A percentile compares a stretch with the other conserved stretches of the same genome.
Evolutionary conservation across 2,329 filamentous ascomycete species (phyloP).

Genomic region (Septoria linicola): DNA sequence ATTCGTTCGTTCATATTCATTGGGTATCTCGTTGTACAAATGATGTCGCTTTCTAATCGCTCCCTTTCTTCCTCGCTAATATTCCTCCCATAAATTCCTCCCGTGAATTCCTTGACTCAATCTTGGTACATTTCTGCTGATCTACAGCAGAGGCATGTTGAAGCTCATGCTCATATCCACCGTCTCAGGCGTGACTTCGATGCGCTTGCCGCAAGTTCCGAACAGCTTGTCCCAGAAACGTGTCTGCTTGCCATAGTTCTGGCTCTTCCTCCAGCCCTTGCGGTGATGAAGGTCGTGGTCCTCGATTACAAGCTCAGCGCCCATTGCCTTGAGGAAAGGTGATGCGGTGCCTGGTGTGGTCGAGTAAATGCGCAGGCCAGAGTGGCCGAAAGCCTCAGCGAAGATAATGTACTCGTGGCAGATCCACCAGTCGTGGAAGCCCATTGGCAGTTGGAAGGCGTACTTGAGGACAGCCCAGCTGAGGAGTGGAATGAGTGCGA

Average conservation of each 20-base stretch:
- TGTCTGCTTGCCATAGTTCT: conserved; percentile 45
- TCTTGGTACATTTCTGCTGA: background rate
- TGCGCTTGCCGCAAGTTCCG: conserved; percentile 34
- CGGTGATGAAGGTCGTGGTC: conserved; percentile 46
- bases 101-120: too few relatives aligned
- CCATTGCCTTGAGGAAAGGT: conserved; percentile 38
- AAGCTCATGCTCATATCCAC: conserved; percentile 18
- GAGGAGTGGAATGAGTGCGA: conserved; percentile 44
- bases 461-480: conserved; percentile 41
- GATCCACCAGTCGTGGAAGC: conserved; percentile 51
- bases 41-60: too few relatives aligned
- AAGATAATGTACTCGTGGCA: conserved; percentile 48
- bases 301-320: conserved; percentile 44
- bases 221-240: conserved; percentile 38
- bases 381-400: conserved; percentile 43
- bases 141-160: conserved; percentile 21
- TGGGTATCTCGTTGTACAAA: too few relatives aligned
- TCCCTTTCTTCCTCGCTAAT: too few relatives aligned
- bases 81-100: background rate
- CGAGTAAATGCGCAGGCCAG: conserved; percentile 42
- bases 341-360: conserved; percentile 39
- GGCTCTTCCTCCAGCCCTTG: conserved; percentile 42
- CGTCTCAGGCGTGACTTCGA: conserved; percentile 36
- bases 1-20: too few relatives aligned
- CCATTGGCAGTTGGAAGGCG: conserved; percentile 44